These are phyloP conservation scores for Nannochloropsis limnetica DNA, from an alignment of 352 stramenopile species.

Conservation along the genomic window DNA sequence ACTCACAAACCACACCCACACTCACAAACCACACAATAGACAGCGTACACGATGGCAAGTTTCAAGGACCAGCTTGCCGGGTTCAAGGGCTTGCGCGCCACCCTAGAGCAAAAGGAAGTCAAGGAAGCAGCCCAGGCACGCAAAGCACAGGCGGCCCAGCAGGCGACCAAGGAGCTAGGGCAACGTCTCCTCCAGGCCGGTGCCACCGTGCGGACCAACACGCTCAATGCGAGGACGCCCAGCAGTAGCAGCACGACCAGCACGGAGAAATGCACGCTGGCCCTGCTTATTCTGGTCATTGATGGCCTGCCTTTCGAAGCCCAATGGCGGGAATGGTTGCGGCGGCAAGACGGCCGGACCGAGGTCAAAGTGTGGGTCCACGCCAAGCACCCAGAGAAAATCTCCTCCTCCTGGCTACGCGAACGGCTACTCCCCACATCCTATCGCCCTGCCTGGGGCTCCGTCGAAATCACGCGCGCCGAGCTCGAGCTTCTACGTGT, in stretches of 20 bases:
- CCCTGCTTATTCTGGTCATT: conserved; percentile 38
- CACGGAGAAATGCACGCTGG: conserved; percentile 37
- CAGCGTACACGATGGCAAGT: background rate
- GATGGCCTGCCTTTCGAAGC: conserved; percentile 39
- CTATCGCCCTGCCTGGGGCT: conserved; percentile 41
- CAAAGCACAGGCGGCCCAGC: background rate
- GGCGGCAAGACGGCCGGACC: conserved; percentile 24
- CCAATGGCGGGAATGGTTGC: conserved; percentile 39
- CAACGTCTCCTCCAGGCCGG: background rate
- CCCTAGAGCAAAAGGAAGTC: background rate
- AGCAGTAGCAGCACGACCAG: background rate
- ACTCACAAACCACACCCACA: background rate
- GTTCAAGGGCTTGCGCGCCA: background rate
- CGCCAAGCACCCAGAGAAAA: conserved; percentile 38
- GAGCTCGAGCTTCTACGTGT: conserved; percentile 39
- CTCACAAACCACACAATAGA: background rate
- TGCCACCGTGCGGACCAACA: background rate
- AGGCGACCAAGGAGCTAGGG: background rate
- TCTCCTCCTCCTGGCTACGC: conserved; percentile 33
- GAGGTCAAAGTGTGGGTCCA: conserved; percentile 42
- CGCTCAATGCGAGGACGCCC: background rate
- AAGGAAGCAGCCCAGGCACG: conserved; percentile 9
- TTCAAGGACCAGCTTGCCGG: conserved; percentile 9
- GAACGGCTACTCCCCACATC: conserved; percentile 30
- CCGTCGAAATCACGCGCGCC: conserved; percentile 41